A percentile compares a stretch with the other conserved stretches of the same genome.
Conservation (phyloP, 179 eudicot species). For the Vitellaria paradoxa region DNA sequence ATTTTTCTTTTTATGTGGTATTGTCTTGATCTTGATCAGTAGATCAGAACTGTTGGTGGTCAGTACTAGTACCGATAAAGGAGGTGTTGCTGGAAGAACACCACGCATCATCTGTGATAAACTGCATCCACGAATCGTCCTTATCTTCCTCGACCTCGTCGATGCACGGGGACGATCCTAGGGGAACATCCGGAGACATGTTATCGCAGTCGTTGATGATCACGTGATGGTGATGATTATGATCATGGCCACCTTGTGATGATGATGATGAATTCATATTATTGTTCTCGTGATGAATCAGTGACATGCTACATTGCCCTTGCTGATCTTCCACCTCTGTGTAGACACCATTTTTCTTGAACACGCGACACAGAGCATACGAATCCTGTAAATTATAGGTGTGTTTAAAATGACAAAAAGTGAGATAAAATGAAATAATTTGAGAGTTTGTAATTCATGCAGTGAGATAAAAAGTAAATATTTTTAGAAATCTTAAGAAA, state of each 20-base stretch:
- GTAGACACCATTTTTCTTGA: constrained; percentile 60
- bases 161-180: constrained; percentile 31
- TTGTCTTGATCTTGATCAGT: constrained; percentile 16
- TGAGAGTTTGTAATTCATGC: too few species aligned
- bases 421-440: too few species aligned
- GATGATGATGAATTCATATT: too few species aligned
- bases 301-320: constrained; percentile 31
- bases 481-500: too few species aligned
- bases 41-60: too few species aligned
- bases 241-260: too few species aligned
- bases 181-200: constrained; percentile 40
- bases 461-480: too few species aligned
- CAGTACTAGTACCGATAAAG: neutral
- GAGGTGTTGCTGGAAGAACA: constrained; percentile 31
- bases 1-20: constrained; percentile 24
- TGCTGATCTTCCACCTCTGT: constrained; percentile 35
- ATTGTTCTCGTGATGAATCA: constrained; percentile 10
- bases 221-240: too few species aligned
- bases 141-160: constrained; percentile 40
- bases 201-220: constrained; percentile 31
- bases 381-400: constrained; percentile 38
- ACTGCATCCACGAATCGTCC: constrained; percentile 76
- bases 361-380: constrained; percentile 65
- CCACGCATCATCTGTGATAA: constrained; percentile 68
- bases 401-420: too few species aligned